A percentile compares a stretch with the other conserved stretches of the same genome.
Conservation (phyloP, 2,329 filamentous ascomycete species). For the Aspergillus sp. region DNA sequence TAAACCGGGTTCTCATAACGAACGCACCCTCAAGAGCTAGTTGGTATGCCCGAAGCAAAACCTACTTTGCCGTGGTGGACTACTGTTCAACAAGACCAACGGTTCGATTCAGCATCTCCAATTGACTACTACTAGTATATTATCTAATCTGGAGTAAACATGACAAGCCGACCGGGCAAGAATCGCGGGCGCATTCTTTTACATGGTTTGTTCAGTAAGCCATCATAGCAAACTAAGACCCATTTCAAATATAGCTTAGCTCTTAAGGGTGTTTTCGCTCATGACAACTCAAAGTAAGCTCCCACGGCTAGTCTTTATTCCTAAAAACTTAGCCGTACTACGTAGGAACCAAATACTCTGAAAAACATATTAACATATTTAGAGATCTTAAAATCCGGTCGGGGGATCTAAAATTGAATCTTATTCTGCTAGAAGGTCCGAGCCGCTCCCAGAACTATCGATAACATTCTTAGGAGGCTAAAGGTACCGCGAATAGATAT, state of each 20-base stretch:
- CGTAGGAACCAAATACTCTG: not conserved
- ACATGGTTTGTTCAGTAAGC: not conserved
- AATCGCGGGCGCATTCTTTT: not conserved
- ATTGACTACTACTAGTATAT: not conserved
- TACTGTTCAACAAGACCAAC: not conserved
- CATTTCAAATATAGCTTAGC: not conserved
- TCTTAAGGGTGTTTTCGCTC: not conserved
- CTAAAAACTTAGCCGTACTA: not conserved
- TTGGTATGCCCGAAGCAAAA: not conserved
- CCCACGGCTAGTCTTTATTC: not conserved
- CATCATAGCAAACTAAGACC: not conserved
- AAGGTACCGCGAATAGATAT: not conserved
- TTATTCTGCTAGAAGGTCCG: not conserved
- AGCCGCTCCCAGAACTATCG: not conserved
- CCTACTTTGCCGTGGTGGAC: not conserved
- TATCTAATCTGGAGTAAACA: not conserved
- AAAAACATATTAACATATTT: not conserved
- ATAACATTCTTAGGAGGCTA: not conserved
- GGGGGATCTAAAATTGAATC: not conserved
- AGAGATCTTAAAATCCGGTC: not conserved
- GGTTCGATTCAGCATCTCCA: too few relatives aligned
- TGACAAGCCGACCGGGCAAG: not conserved
- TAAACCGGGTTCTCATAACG: not conserved
- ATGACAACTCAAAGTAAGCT: not conserved
- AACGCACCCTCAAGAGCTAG: not conserved